Base-by-base conservation (phyloP, 2,329 filamentous ascomycete species). In the Colletotrichum siamense region DNA sequence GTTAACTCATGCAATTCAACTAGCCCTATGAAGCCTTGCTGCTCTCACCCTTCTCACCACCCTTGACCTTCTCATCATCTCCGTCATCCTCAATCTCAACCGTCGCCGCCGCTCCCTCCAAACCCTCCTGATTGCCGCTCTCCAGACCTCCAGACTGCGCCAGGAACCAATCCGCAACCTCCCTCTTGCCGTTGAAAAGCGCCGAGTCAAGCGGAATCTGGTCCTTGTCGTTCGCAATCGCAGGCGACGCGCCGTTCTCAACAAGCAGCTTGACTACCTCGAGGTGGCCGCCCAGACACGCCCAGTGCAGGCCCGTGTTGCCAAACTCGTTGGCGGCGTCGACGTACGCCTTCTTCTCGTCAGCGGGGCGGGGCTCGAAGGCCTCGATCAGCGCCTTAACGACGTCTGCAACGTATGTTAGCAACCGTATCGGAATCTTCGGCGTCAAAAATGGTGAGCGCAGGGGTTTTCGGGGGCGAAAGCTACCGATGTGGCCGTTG, bases 301-400 rank as follows among this genome's bases (percentile, higher is more conserved):
- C 96, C 96, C 96, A 99, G 86, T 99, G 97, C 74, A 99, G 88
- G 1, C 95, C 92, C 1, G 96, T 98, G 87, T 98, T 99, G 61
- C 96, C 96, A 62, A 94, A 94, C 77, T 92, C 88, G 82, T 99
- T 99, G 77, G 91, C 89, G 4, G 90, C 87, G 80, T 95, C 94
- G 28, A 96, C 84, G 79, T 93, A 92, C 1, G 88, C 83, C 78
- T 88, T 86, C 78, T 86, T 87, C 77, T 87, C 85, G 39, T 84
- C 79, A 24, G 79, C 83, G 63, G 84, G 84, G 61, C 82, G 83
- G n/a, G 78, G 79, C 30, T 85, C 80, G 77, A 90, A 88, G 77
- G 84, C 84, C n/a, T 81, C 79, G 6, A 90, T 80, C 62, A 91
- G 81, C 63, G 84, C 81, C 52, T 81, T 85, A 24, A 90, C 88